These are phyloP conservation scores for Exophiala viscosa DNA, from an alignment of 2,329 filamentous ascomycete genomes.

Conservation along the genomic window DNA sequence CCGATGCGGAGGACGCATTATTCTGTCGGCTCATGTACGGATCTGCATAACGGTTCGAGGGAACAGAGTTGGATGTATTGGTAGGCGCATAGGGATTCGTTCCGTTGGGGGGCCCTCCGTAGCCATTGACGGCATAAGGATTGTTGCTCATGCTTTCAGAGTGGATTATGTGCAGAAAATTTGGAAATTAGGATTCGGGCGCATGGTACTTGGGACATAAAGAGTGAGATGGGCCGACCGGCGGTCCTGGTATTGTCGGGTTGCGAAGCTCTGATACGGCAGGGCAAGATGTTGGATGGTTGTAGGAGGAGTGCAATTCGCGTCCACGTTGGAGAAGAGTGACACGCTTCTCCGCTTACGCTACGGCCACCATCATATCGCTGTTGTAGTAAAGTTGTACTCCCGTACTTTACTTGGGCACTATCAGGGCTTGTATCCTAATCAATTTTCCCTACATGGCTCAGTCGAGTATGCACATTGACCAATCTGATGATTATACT, in stretches of 20 bases:
- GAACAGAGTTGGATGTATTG: conserved; percentile 15
- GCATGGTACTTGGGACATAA: conserved; percentile 5
- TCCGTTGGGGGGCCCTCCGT: conserved; percentile 14
- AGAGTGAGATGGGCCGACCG: not conserved
- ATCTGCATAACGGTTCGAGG: conserved; percentile 20
- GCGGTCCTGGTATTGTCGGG: no score
- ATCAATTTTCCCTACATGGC: no score
- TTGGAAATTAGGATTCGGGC: not conserved
- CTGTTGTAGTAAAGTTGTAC: no score
- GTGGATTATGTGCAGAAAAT: not conserved
- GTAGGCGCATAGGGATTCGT: conserved; percentile 24
- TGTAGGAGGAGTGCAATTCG: no score
- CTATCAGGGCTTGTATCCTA: no score
- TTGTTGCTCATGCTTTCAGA: conserved; percentile 20
- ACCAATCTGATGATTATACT: no score
- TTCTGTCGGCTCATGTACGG: conserved; percentile 23
- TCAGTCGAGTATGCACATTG: no score
- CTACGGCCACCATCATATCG: no score
- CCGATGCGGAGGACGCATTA: conserved; percentile 26
- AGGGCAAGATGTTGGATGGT: not conserved
- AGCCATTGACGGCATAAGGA: conserved; percentile 23
- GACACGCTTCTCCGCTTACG: no score
- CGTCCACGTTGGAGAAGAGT: no score
- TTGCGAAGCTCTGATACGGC: not conserved
- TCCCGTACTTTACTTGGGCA: no score